A percentile compares a stretch with the other conserved stretches of the same genome.
phyloP scores from a whole-genome alignment of 2,329 filamentous ascomycete genomes.

The Trichoderma atrobrunneum region DNA sequence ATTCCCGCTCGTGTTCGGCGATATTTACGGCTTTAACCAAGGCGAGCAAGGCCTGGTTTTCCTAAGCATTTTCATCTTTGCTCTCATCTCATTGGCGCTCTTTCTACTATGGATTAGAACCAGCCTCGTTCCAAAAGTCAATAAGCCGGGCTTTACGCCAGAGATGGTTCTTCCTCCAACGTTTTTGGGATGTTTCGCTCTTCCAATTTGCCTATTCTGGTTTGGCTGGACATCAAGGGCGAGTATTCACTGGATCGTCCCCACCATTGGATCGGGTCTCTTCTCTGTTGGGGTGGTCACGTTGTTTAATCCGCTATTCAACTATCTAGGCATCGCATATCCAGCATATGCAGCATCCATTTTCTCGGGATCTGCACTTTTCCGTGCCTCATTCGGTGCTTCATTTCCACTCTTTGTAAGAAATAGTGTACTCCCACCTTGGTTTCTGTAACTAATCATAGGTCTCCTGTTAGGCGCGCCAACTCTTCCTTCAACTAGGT shows the following conservation, averaged over 20 bases:
- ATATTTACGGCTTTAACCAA: not conserved
- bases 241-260: constrained; percentile 56
- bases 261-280: constrained; percentile 40
- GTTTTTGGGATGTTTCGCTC: constrained; percentile 55
- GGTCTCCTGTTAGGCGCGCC: not conserved
- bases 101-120: not conserved
- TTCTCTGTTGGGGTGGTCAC: constrained; percentile 47
- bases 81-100: not conserved
- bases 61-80: not conserved
- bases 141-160: not conserved
- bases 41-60: not conserved
- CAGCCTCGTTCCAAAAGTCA: not conserved
- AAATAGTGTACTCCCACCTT: not conserved
- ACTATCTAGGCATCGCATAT: constrained; percentile 19
- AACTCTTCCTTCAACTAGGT: not conserved
- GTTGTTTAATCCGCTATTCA: constrained; percentile 19
- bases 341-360: not conserved
- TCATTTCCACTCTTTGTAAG: not conserved
- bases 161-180: constrained; percentile 47
- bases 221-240: constrained; percentile 62
- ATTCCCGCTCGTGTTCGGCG: not conserved
- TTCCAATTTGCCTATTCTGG: constrained; percentile 62
- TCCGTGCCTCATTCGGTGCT: not conserved
- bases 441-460: not conserved
- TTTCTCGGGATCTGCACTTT: not conserved